A percentile compares a stretch with the other conserved stretches of the same genome.
phyloP scores from a whole-genome alignment of 495 filamentous ascomycete species.

The Rhypophila decipiens region DNA sequence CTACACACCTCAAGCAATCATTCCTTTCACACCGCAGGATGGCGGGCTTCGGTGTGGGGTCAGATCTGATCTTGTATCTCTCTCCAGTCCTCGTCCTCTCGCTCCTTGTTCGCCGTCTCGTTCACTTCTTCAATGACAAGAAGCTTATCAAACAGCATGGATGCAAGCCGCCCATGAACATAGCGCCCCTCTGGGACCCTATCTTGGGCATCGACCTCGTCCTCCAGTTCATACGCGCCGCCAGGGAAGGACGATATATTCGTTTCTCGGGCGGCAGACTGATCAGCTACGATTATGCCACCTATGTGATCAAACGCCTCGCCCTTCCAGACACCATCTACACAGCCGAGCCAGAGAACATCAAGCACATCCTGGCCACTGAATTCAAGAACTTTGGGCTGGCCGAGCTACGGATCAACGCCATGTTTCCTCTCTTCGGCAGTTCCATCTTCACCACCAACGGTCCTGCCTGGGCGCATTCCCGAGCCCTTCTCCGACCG shows the following conservation, averaged over 20 bases:
- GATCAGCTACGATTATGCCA: conserved; percentile 20
- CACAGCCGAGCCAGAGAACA: conserved; percentile 63
- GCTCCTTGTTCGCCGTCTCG: not conserved
- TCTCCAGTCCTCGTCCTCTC: not conserved
- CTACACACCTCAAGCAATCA: no score
- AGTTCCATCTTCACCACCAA: conserved; percentile 44
- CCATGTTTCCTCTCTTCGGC: conserved; percentile 34
- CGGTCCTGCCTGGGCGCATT: conserved; percentile 33
- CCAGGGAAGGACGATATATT: conserved; percentile 20
- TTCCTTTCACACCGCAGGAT: no score
- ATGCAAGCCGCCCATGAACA: conserved; percentile 2
- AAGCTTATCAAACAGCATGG: conserved; percentile 3
- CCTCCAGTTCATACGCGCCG: conserved; percentile 16
- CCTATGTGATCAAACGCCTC: conserved; percentile 20
- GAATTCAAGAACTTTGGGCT: conserved; percentile 61
- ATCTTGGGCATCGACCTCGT: conserved; percentile 25
- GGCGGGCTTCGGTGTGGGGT: no score
- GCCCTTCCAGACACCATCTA: conserved; percentile 30
- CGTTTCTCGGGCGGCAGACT: conserved; percentile 17
- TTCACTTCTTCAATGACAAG: not conserved
- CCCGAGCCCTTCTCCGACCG: conserved; percentile 35
- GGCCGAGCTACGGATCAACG: conserved; percentile 17
- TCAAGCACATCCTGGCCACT: conserved; percentile 61
- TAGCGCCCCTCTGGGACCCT: conserved; percentile 19
- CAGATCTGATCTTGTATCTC: not conserved